phyloP scores from a whole-genome alignment of 768 basidiomycete genomes.

The Russula sp. region DNA sequence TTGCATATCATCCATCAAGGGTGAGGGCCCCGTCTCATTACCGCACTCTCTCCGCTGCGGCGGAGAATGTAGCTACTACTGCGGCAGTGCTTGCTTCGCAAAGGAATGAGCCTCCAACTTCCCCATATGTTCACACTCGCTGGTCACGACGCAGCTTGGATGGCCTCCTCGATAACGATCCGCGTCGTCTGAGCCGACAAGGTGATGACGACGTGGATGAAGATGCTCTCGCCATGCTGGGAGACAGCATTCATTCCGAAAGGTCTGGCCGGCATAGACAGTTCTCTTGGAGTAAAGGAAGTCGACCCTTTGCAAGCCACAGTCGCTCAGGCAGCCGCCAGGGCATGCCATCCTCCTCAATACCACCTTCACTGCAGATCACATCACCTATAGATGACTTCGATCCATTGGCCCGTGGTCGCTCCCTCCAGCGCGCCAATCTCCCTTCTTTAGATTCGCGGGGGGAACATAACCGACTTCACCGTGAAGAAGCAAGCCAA shows the following conservation, averaged over 20 bases:
- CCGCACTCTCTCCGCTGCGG: conserved; percentile 59
- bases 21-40: conserved; percentile 55
- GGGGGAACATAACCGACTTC: conserved; percentile 8
- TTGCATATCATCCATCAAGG: conserved; percentile 39
- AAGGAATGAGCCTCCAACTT: conserved; percentile 36
- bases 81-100: conserved; percentile 65
- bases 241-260: conserved; percentile 77
- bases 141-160: conserved; percentile 30
- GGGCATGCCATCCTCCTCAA: conserved; percentile 21
- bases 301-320: conserved; percentile 28
- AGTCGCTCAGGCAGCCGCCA: conserved; percentile 30
- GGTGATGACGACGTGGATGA: conserved; percentile 45
- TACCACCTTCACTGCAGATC: conserved; percentile 29
- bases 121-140: conserved; percentile 22
- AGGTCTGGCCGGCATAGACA: conserved; percentile 40
- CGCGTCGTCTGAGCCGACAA: conserved; percentile 25
- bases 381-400: conserved; percentile 12
- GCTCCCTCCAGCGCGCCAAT: conserved; percentile 37
- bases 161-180: conserved; percentile 22
- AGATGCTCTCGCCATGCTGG: conserved; percentile 46
- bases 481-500: conserved; percentile 10
- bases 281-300: conserved; percentile 64
- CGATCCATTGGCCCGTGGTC: conserved; percentile 32
- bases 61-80: conserved; percentile 57
- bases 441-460: conserved; percentile 18